A percentile compares a stretch with the other conserved stretches of the same genome.
Conservation (phyloP, 2,329 filamentous ascomycete species). For the Tothia fuscella region DNA sequence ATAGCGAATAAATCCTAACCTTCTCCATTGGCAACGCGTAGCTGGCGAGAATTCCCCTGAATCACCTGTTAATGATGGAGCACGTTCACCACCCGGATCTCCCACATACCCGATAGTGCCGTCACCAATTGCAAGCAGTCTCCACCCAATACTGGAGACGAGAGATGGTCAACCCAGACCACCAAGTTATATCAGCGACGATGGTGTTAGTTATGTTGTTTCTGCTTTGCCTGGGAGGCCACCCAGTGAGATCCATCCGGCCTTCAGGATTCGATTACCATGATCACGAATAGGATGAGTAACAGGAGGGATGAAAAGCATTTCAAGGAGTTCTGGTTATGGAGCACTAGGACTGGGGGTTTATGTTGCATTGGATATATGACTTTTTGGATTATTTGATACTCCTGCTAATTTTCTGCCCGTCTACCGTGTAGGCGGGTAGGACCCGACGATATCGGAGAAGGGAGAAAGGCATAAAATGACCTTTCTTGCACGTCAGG, state of each 20-base stretch:
- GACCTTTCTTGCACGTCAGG: no score
- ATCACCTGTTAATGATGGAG: background rate
- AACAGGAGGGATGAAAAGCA: no score
- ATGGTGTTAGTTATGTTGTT: slow-evolving; percentile 61
- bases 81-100: slow-evolving; percentile 2
- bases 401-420: no score
- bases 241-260: slow-evolving; percentile 11
- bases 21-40: slow-evolving; percentile 67
- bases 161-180: slow-evolving; percentile 36
- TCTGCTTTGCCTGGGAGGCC: slow-evolving; percentile 48
- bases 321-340: no score
- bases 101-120: background rate
- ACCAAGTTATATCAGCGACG: slow-evolving; percentile 65
- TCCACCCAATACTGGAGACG: background rate
- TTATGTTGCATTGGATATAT: no score
- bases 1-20: slow-evolving; percentile 65
- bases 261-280: slow-evolving; percentile 9
- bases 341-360: no score
- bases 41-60: slow-evolving; percentile 14
- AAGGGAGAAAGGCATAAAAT: no score
- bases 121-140: background rate
- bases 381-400: no score
- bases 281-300: no score
- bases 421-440: no score
- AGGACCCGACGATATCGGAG: no score